Evolutionary conservation across 768 basidiomycete genomes (phyloP), one percentile per base, ranked within the genome.

Genomic region (Mycena olivaceomarginata): DNA sequence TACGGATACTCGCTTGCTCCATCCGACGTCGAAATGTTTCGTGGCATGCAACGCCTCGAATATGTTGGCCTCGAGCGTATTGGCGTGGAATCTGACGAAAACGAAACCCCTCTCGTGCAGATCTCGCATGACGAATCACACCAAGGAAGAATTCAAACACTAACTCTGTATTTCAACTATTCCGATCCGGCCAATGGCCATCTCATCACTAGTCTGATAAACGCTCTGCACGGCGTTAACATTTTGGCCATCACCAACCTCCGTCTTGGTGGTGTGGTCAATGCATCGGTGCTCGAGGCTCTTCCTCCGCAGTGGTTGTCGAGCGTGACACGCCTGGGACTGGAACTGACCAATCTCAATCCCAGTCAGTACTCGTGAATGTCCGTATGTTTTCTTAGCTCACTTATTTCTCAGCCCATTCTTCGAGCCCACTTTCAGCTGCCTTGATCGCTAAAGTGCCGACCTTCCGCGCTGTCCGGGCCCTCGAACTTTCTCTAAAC

Each of bases 21-120:
- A 43, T 65, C 69, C 13, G 68, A 75, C 62, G 13, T 70, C 53
- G n/a, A 66, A 5, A 11, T 70, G 40, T 70, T 75, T n/a, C 68
- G 56, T 40, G 74, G 74, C 2, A 57, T 70, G 64, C 46, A 20
- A 5, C n/a, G 41, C 37, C 67, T 75, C 1, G 22, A 75, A 75
- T 75, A 75, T 59, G 31, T 75, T 37, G 74, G 74, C 5, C 46
- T 75, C 22, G 67, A 75, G 40, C 67, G 60, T 59, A 75, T 31
- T 9, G n/a, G 48, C 5, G n/a, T 43, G 15, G 43, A 57, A 15
- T 39, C 11, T 2, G 68, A 45, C 43, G 63, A 57, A n/a, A 10
- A 56, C 12, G 60, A 39, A 4, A 43, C 5, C 20, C n/a, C 56
- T 7, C 1, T 37, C 16, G 20, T 45, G 2, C 43, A 13, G 5